Conservation (phyloP, 345 rosid species). For the Geranium brycei region DNA sequence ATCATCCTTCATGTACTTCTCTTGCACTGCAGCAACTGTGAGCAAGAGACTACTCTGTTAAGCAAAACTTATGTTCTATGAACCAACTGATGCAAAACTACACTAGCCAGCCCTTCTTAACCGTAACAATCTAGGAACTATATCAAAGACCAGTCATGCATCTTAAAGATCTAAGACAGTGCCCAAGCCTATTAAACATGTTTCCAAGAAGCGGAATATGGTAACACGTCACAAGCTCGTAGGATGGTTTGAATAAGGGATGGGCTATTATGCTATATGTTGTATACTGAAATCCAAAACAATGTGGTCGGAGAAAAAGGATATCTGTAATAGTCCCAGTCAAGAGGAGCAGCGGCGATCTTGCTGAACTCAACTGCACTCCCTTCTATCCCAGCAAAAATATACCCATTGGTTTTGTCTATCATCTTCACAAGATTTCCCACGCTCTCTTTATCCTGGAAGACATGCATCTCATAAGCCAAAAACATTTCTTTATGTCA, state of each 20-base stretch:
- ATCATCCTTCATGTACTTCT: constrained; percentile 50
- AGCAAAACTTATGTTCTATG: constrained; percentile 17
- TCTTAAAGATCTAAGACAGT: too few relatives aligned
- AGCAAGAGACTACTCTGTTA: constrained; percentile 17
- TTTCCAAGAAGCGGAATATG: too few relatives aligned
- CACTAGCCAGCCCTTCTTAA: too few relatives aligned
- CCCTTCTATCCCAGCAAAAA: constrained; percentile 61
- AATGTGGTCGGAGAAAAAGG: constrained; percentile 27
- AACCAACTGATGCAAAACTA: too few relatives aligned
- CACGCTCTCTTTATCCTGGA: constrained; percentile 82
- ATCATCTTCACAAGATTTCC: constrained; percentile 70
- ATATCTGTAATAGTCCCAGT: constrained; percentile 93
- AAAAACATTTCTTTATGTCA: neutral
- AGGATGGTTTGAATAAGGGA: too few relatives aligned
- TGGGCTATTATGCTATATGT: too few relatives aligned
- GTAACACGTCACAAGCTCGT: too few relatives aligned
- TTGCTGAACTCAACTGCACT: constrained; percentile 92
- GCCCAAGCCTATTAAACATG: too few relatives aligned
- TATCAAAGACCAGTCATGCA: too few relatives aligned
- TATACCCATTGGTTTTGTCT: constrained; percentile 77
- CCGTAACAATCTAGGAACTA: too few relatives aligned
- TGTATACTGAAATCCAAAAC: neutral
- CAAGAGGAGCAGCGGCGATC: constrained; percentile 56
- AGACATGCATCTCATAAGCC: neutral
- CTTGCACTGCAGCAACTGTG: constrained; percentile 61